Evolutionary conservation across 2,329 filamentous ascomycete species (phyloP).

Genomic region (Neonectria magnoliae): DNA sequence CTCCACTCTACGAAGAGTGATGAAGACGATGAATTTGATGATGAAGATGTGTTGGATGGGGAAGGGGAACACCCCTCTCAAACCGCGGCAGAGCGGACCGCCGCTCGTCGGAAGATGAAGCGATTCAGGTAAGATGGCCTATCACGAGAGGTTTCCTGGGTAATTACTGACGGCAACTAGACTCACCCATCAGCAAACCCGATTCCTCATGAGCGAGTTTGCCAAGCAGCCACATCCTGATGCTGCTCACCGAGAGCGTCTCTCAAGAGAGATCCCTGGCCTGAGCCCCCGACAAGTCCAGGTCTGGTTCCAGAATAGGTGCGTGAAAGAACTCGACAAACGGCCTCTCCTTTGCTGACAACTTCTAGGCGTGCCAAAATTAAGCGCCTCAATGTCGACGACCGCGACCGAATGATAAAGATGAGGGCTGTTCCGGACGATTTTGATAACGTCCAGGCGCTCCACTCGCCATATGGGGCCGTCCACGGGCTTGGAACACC

Average conservation of each 20-base stretch:
- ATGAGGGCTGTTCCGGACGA: conserved; percentile 77
- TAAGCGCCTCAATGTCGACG: conserved; percentile 75
- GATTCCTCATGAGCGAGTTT: conserved; percentile 97
- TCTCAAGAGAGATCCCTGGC: conserved; percentile 91
- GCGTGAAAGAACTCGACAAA: conserved; percentile 44
- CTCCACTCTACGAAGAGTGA: conserved; percentile 55
- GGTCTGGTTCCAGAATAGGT: conserved; percentile 99
- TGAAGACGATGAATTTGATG: conserved; percentile 59
- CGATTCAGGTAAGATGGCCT: conserved; percentile 72
- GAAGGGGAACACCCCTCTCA: conserved; percentile 52
- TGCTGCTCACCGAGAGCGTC: conserved; percentile 85
- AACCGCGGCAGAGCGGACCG: conserved; percentile 66
- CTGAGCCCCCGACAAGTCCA: conserved; percentile 93
- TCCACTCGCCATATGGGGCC: conserved; percentile 74
- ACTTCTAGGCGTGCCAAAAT: conserved; percentile 71
- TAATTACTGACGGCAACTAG: conserved; percentile 60
- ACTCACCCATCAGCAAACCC: conserved; percentile 95
- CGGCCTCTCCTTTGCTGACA: conserved; percentile 24
- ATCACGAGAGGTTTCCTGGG: not conserved
- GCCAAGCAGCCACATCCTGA: conserved; percentile 94
- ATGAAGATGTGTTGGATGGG: conserved; percentile 66
- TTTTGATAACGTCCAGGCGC: conserved; percentile 75
- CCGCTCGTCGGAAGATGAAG: conserved; percentile 76
- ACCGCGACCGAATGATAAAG: conserved; percentile 76
- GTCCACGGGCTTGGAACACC: conserved; percentile 62